These are phyloP conservation scores for Pistacia integerrima DNA, from an alignment of 345 rosid species.

Conservation along the genomic window DNA sequence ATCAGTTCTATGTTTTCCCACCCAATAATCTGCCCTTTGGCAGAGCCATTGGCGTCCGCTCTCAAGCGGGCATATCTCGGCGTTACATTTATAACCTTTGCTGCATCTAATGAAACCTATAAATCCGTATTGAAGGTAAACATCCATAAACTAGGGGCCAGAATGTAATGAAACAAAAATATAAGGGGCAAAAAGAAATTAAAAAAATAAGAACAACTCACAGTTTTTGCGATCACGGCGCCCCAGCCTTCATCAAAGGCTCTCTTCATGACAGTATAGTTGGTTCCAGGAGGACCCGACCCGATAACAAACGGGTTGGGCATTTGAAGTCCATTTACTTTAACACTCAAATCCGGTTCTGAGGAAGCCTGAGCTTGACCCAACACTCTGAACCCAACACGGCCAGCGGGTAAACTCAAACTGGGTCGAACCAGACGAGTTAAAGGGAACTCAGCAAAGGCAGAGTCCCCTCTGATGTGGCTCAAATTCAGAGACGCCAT, in stretches of 20 bases:
- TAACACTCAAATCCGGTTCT: constrained; percentile 88
- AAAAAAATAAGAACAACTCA: constrained; percentile 27
- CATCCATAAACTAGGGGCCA: neutral
- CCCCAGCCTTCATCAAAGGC: constrained; percentile 99
- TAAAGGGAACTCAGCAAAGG: constrained; percentile 33
- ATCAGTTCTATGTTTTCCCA: constrained; percentile 99
- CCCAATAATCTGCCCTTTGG: constrained; percentile 84
- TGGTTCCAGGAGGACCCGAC: constrained; percentile 98
- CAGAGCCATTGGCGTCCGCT: constrained; percentile 71
- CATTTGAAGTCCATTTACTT: constrained; percentile 82
- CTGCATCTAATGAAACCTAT: constrained; percentile 93
- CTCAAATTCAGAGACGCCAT: constrained; percentile 65
- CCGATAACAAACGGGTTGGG: constrained; percentile 96
- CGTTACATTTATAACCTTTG: constrained; percentile 88
- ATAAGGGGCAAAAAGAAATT: neutral
- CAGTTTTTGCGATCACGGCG: constrained; percentile 96
- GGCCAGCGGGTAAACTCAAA: constrained; percentile 28
- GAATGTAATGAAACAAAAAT: neutral
- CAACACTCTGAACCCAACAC: constrained; percentile 57
- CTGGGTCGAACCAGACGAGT: constrained; percentile 29
- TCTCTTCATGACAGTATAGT: constrained; percentile 94
- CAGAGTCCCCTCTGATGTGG: constrained; percentile 41
- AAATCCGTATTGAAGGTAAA: constrained; percentile 23
- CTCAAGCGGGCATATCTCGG: constrained; percentile 88
- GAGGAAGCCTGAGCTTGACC: constrained; percentile 20